These are phyloP conservation scores for Fusarium chaquense DNA, from an alignment of 2,329 filamentous ascomycete genomes.

Conservation along the genomic window DNA sequence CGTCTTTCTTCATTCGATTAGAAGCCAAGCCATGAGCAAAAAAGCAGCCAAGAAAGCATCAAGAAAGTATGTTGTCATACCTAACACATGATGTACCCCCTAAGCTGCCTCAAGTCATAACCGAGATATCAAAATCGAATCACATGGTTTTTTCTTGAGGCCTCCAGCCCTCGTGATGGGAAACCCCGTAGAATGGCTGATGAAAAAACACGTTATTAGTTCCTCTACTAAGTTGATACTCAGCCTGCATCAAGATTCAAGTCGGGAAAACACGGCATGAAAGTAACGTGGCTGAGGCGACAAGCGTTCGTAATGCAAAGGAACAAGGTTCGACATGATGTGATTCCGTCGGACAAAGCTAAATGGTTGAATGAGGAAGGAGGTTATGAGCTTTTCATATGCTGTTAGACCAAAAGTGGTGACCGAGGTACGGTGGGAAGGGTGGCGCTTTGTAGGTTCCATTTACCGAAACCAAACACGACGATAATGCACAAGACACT, in stretches of 20 bases:
- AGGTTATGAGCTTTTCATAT: background rate
- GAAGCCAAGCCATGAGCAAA: background rate
- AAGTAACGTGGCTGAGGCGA: background rate
- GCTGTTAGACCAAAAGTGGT: background rate
- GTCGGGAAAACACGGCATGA: background rate
- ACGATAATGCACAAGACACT: background rate
- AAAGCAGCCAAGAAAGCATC: background rate
- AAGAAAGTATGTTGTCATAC: background rate
- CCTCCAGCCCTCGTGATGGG: background rate
- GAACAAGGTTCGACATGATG: background rate
- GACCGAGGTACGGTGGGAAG: background rate
- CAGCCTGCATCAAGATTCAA: background rate
- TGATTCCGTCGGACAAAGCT: background rate
- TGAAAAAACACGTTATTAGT: background rate
- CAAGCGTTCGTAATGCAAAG: background rate
- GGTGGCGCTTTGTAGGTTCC: background rate
- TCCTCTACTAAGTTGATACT: background rate
- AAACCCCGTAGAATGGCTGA: background rate
- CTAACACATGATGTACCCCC: background rate
- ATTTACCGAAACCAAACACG: background rate
- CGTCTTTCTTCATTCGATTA: background rate
- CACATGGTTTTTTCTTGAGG: background rate
- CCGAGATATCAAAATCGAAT: background rate
- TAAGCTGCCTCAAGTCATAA: background rate
- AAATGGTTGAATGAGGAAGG: background rate